Conservation (phyloP, 768 basidiomycete genomes). For the Hericium alpestre region DNA sequence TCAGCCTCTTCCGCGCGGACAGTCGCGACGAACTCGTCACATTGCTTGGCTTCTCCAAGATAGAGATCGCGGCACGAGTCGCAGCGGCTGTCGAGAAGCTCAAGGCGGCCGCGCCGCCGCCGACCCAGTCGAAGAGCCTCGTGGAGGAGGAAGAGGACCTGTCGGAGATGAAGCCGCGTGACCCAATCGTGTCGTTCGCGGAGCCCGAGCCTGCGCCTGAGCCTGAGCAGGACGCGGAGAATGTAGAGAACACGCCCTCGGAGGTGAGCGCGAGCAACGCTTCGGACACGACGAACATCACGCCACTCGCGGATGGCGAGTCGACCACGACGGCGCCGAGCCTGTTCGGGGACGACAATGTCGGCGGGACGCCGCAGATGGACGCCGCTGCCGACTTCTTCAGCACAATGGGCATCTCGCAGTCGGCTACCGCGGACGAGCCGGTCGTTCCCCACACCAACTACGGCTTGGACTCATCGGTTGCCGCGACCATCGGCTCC, state of each 20-base stretch:
- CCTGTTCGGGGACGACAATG: conserved; percentile 72
- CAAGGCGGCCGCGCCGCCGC: conserved; percentile 32
- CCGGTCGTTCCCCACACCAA: conserved; percentile 70
- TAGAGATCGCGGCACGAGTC: conserved; percentile 68
- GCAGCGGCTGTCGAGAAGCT: conserved; percentile 73
- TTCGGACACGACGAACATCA: conserved; percentile 49
- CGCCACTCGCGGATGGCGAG: conserved; percentile 54
- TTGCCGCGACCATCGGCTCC: conserved; percentile 92
- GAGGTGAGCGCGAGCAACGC: conserved; percentile 58
- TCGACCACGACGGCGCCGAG: conserved; percentile 81
- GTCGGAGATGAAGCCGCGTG: conserved; percentile 38
- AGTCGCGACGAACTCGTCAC: conserved; percentile 86
- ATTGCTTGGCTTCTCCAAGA: conserved; percentile 86
- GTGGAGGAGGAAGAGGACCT: conserved; percentile 23
- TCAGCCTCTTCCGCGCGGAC: conserved; percentile 79
- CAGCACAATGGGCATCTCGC: conserved; percentile 55
- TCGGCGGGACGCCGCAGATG: conserved; percentile 51
- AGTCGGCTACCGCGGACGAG: conserved; percentile 29
- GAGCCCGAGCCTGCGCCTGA: conserved; percentile 50
- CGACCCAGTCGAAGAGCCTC: conserved; percentile 10
- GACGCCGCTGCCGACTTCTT: conserved; percentile 81
- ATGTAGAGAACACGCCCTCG: conserved; percentile 55
- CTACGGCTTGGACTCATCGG: conserved; percentile 76
- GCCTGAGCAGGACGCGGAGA: conserved; percentile 28
- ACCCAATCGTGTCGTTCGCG: conserved; percentile 75